phyloP scores from a whole-genome alignment of 163 green algal species.

The Botryococcus braunii region DNA sequence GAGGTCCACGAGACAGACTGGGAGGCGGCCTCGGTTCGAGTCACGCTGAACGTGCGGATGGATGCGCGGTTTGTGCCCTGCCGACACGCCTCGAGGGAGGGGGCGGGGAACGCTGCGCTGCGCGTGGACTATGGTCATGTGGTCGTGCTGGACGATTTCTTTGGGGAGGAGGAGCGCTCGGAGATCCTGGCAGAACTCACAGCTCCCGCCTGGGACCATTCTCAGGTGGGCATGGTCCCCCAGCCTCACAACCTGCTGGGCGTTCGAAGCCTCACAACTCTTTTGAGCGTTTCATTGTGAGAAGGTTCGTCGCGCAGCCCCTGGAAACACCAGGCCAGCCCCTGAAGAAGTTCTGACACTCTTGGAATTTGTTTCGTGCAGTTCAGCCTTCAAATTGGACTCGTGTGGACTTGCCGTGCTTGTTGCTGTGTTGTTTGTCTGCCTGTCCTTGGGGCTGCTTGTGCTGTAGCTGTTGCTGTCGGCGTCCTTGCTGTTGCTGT shows the following conservation, averaged over 20 bases:
- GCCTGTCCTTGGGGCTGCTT: too few relatives aligned
- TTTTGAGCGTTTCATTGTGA: too few relatives aligned
- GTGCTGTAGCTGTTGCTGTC: too few relatives aligned
- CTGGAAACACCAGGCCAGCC: too few relatives aligned
- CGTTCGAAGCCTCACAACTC: too few relatives aligned
- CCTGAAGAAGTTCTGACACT: too few relatives aligned
- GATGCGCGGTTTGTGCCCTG: slow-evolving; percentile 67
- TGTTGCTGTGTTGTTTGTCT: too few relatives aligned
- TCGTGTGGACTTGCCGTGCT: not conserved
- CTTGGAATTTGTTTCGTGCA: not conserved
- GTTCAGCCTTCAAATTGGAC: not conserved
- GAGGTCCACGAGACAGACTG: slow-evolving; percentile 21
- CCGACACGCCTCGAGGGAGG: not conserved
- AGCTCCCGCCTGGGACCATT: slow-evolving; percentile 19
- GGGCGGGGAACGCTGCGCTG: not conserved
- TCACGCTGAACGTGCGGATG: slow-evolving; percentile 48
- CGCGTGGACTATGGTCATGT: slow-evolving; percentile 41
- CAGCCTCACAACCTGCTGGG: not conserved
- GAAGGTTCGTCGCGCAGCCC: too few relatives aligned
- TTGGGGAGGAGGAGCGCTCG: slow-evolving; percentile 36
- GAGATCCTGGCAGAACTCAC: slow-evolving; percentile 50
- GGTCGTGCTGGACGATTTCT: slow-evolving; percentile 64
- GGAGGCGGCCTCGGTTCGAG: slow-evolving; percentile 15
- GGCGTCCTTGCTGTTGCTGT: too few relatives aligned
- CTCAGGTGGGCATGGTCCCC: not conserved